Evolutionary conservation across 129 eudicot species (phyloP), one percentile per base, ranked within the genome.

Genomic region (Tagetes erecta): DNA sequence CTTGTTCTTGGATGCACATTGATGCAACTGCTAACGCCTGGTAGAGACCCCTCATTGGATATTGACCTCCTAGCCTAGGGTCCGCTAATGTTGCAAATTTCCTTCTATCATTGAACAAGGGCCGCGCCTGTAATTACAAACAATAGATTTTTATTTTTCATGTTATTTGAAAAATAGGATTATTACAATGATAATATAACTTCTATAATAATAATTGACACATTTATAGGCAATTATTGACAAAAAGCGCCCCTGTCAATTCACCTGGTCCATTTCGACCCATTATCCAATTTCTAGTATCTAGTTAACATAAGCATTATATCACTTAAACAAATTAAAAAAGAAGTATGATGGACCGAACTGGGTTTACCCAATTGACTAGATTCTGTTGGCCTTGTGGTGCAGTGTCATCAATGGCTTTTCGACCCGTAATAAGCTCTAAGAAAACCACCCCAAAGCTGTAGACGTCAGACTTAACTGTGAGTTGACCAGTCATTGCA

Each of bases 401-500:
- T 56, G 78, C 86, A 51, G 88, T 83, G 81, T 91, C 78, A 70
- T 93, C 98, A 64, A 93, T 90, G 76, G 98, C 95, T 83, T 86
- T 86, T 35, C 98, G 92, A 34, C 98, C 98, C n/a, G 98, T 93
- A 46, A 93, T 93, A 78, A 93, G 91, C 86, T 93, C 98, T 46
- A 90, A 73, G 72, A 93, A 90, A 37, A 93, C 98, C 5, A 90
- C 98, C 1, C 98, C 98, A 71, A 90, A 93, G 71, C 98, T 93
- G 70, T 93, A 93, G 6, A 93, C 98, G 52, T 90, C 96, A 20
- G 27, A 20, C 27, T 20, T 20, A 20, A 20, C 27, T 20, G 27
- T 20, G 27, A 20, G 27, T 20, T 20, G 27, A 20, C 27, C 27
- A 20, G 27, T 20, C 27, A 20, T 20, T 20, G 27, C 27, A 20